These are phyloP conservation scores for Suhomyces wounanorum DNA, from an alignment of 1,139 yeast species.

Conservation along the genomic window DNA sequence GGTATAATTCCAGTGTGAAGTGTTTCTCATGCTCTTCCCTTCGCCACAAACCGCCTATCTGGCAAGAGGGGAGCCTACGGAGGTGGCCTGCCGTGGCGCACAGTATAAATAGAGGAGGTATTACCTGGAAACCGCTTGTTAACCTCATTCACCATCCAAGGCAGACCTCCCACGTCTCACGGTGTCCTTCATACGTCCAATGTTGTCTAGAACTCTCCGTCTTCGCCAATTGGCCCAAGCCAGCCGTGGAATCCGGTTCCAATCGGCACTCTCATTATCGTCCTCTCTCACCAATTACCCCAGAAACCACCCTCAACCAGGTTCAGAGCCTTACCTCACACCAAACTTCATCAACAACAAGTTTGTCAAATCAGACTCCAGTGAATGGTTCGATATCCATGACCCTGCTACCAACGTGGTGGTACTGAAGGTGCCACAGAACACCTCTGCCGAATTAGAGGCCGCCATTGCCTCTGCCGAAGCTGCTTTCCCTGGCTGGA, in stretches of 20 bases:
- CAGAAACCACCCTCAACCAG: slow-evolving; percentile 44
- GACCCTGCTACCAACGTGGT: slow-evolving; percentile 77
- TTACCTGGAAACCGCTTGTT: neutral
- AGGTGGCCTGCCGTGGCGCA: slow-evolving; percentile 3
- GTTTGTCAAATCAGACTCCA: slow-evolving; percentile 55
- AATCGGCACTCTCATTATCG: slow-evolving; percentile 29
- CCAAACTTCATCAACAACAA: slow-evolving; percentile 62
- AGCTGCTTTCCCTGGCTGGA: slow-evolving; percentile 62
- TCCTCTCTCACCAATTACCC: slow-evolving; percentile 45
- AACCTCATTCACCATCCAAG: neutral
- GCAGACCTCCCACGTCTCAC: neutral
- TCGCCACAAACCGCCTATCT: neutral
- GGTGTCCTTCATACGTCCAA: neutral
- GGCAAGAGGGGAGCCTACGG: slow-evolving; percentile 1
- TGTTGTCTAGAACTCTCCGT: slow-evolving; percentile 15
- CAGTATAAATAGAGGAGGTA: neutral
- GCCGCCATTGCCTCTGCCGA: slow-evolving; percentile 69
- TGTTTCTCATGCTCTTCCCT: neutral
- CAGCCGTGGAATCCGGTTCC: slow-evolving; percentile 19
- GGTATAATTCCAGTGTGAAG: neutral
- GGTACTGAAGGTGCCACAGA: slow-evolving; percentile 71
- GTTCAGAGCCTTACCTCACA: slow-evolving; percentile 51
- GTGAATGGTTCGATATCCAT: slow-evolving; percentile 68
- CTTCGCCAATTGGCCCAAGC: slow-evolving; percentile 6
- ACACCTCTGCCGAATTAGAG: slow-evolving; percentile 65